Percentiles rank a stretch among this genome's conserved stretches.
phyloP scores from a whole-genome alignment of 2,329 filamentous ascomycete genomes.

The Fusarium sp. region DNA sequence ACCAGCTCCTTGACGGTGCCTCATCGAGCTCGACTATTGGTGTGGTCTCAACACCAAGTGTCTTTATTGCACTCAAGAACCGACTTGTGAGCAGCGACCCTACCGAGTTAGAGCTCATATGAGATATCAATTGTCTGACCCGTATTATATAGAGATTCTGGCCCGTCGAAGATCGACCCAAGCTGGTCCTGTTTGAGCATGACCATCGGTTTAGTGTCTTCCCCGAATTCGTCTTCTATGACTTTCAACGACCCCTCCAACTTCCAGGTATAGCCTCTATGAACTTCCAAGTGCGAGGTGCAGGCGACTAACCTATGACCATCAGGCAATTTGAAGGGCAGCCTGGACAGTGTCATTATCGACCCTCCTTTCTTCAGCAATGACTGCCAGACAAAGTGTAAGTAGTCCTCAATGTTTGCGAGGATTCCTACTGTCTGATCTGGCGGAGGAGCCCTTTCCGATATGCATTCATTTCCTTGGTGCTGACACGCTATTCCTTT shows the following conservation, averaged over 20 bases:
- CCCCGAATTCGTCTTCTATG: constrained; percentile 78
- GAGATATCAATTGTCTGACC: constrained; percentile 18
- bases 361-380: constrained; percentile 85
- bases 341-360: constrained; percentile 75
- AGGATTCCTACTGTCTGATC: not conserved
- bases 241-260: constrained; percentile 75
- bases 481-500: constrained; percentile 28
- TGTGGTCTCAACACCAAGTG: constrained; percentile 79
- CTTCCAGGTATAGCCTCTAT: constrained; percentile 61
- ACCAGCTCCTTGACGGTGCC: constrained; percentile 71
- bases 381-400: constrained; percentile 83
- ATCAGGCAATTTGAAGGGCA: constrained; percentile 67
- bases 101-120: not conserved
- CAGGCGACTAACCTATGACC: not conserved
- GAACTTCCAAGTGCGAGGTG: not conserved
- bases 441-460: not conserved
- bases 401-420: constrained; percentile 21
- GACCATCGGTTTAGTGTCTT: constrained; percentile 80
- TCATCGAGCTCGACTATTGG: constrained; percentile 69
- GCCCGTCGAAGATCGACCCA: constrained; percentile 56
- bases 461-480: not conserved
- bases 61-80: constrained; percentile 81
- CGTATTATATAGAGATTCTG: constrained; percentile 31
- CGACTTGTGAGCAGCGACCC: constrained; percentile 57
- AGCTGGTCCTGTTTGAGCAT: constrained; percentile 76